These are phyloP conservation scores for Dipteronia dyeriana DNA, from an alignment of 345 rosid genomes.

Conservation along the genomic window DNA sequence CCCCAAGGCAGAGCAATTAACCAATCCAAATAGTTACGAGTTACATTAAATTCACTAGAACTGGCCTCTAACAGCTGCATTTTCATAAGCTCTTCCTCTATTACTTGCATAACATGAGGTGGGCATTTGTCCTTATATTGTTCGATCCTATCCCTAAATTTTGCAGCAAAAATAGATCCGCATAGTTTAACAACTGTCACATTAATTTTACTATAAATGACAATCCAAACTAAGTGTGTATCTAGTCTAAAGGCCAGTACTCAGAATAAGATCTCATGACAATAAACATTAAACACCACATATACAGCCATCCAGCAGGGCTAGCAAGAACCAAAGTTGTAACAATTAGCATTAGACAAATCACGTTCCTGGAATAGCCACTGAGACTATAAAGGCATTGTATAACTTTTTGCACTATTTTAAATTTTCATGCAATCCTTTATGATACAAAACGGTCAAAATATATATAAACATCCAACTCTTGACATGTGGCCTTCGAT, in stretches of 20 bases:
- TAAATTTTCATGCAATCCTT: not conserved
- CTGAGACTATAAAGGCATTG: not conserved
- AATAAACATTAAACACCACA: not conserved
- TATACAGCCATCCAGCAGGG: no score
- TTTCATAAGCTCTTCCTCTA: constrained; percentile 96
- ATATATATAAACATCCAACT: not conserved
- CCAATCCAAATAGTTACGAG: constrained; percentile 99
- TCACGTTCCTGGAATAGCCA: not conserved
- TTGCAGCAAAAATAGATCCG: constrained; percentile 54
- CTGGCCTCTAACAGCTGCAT: constrained; percentile 98
- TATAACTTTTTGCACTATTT: not conserved
- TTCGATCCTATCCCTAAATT: constrained; percentile 92
- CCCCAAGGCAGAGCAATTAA: constrained; percentile 95
- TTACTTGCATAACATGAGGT: constrained; percentile 83
- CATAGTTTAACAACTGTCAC: constrained; percentile 8
- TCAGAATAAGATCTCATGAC: not conserved
- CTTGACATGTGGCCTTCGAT: not conserved
- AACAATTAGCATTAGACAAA: not conserved
- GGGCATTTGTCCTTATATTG: constrained; percentile 86
- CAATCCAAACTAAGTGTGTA: not conserved
- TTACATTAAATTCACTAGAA: constrained; percentile 99
- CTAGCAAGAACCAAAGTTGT: not conserved
- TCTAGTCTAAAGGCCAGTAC: not conserved
- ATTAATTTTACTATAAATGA: not conserved
- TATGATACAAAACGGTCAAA: not conserved